phyloP scores from a whole-genome alignment of 306 rosid genomes.

The Cicer arietinum region DNA sequence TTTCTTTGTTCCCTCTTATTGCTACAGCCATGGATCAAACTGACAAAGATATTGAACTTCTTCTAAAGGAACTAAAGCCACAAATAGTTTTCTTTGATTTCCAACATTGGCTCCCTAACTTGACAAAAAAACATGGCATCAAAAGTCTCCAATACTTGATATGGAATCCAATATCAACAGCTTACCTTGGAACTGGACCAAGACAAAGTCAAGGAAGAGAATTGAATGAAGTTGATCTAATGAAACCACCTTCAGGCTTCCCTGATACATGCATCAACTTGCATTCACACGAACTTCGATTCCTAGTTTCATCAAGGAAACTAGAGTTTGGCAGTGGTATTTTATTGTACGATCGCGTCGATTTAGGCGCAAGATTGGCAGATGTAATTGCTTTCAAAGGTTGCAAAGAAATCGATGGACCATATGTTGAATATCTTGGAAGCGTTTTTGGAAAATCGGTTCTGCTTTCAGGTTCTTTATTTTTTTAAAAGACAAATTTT shows the following conservation, averaged over 20 bases:
- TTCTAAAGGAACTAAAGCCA: too few species aligned
- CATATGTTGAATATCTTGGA: conserved; percentile 37
- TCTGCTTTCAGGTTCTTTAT: conserved; percentile 40
- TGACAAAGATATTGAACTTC: too few species aligned
- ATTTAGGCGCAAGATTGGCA: background rate
- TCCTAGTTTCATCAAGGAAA: background rate
- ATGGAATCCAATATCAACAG: conserved; percentile 1
- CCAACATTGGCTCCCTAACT: conserved; percentile 36
- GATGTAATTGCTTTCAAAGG: conserved; percentile 45
- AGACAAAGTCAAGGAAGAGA: conserved; percentile 14
- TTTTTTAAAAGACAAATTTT: too few species aligned
- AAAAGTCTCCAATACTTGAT: conserved; percentile 12
- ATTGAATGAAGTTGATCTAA: conserved; percentile 28
- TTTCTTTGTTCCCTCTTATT: too few species aligned
- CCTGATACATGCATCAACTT: conserved; percentile 40
- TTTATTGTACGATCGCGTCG: background rate
- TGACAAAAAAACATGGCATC: conserved; percentile 37
- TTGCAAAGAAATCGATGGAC: conserved; percentile 42
- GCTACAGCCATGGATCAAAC: too few species aligned
- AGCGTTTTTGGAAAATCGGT: conserved; percentile 16
- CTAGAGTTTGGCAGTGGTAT: conserved; percentile 39
- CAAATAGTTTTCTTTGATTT: background rate
- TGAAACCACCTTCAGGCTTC: conserved; percentile 19
- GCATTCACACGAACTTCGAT: conserved; percentile 30
- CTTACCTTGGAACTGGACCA: background rate